Conservation (phyloP, 1,284 basidiomycete species). For the Puccinia hordei region DNA sequence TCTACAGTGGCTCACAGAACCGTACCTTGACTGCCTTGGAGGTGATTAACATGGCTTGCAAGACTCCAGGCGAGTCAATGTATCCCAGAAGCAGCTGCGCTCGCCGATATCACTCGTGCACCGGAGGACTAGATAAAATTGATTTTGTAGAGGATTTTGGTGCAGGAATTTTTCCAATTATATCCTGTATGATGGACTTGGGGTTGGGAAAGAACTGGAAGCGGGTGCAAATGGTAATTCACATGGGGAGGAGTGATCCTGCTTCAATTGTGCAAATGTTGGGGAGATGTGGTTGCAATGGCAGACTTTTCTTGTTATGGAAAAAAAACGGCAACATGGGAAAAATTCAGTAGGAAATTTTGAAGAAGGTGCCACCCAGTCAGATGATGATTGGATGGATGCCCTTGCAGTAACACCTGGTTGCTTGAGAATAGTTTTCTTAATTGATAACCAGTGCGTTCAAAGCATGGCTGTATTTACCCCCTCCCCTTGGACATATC, state of each 20-base stretch:
- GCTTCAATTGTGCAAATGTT: slow-evolving; percentile 2
- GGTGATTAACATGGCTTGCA: too few relatives aligned
- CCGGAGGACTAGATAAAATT: too few relatives aligned
- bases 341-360: neutral
- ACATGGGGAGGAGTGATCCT: slow-evolving; percentile 16
- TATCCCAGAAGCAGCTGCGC: too few relatives aligned
- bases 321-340: neutral
- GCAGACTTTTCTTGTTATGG: slow-evolving; percentile 1
- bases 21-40: too few relatives aligned
- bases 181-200: slow-evolving; percentile 22
- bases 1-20: too few relatives aligned
- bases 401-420: slow-evolving; percentile 5
- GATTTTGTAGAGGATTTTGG: too few relatives aligned
- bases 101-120: too few relatives aligned
- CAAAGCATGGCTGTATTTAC: too few relatives aligned
- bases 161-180: too few relatives aligned
- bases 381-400: slow-evolving; percentile 15
- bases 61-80: too few relatives aligned
- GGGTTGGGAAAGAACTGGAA: slow-evolving; percentile 41
- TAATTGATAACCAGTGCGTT: slow-evolving; percentile 1
- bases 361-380: neutral
- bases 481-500: too few relatives aligned
- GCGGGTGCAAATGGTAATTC: neutral
- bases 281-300: too few relatives aligned
- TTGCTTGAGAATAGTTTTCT: slow-evolving; percentile 4